Evolutionary conservation across 148 eudicot genomes (phyloP), one percentile per base, ranked within the genome.

Genomic region (Vaccinium myrtillus): DNA sequence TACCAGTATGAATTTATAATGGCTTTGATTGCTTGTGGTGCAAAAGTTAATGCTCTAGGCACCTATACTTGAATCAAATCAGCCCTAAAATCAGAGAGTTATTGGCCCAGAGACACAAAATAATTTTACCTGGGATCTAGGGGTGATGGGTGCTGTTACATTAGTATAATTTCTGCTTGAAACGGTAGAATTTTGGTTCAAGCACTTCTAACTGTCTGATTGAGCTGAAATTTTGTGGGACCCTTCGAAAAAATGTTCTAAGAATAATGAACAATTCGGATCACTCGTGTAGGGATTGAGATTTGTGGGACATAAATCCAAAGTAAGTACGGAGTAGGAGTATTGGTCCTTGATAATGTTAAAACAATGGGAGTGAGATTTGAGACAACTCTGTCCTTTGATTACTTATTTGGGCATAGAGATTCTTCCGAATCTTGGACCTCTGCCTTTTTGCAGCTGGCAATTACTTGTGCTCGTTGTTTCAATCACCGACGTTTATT

Each of bases 361-460:
- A 16, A 16, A 16, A 5, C 63, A 1, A 58, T 1, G 1, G 16
- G 39, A 2, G 7, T 2, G 78, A 19, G 6, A 65, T 5, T 43
- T 5, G n/a, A 43, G 21, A 16, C 48, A 8, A 23, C 78, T 18
- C 48, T 15, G 14, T 10, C 39, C 39, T 70, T 70, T 25, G 27
- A 0, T 27, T 56, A 23, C 2, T 18, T 18, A 1, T 36, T 36
- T 18, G 46, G 46, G 21, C 51, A 43, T 18, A 75, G 51, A 43
- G 78, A 75, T 61, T 61, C 53, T 65, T 65, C 46, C 77, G 18
- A 74, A 74, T 74, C 77, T 69, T 39, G 36, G 77, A 74, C n/a
- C 9, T 74, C 43, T 3, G 46, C 50, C 50, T 70, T 18, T 69
- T 75, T 16, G 43, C 51, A 39, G 43, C 78, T 75, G 50, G 78